Conservation (phyloP, 2,329 filamentous ascomycete species). For the Diaporthe ilicicola region DNA sequence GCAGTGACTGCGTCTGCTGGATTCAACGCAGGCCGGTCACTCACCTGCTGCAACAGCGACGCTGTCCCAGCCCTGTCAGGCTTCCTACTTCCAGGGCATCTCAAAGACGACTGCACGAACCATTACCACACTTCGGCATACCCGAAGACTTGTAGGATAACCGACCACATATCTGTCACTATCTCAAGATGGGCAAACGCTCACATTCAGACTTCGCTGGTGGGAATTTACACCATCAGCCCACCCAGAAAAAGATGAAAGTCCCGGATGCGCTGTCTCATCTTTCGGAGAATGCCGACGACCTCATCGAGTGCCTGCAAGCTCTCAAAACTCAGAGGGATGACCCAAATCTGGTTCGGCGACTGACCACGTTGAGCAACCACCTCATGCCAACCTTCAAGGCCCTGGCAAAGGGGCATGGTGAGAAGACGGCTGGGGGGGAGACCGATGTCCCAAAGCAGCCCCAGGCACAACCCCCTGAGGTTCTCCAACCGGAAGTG, state of each 20-base stretch:
- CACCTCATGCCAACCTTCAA: conserved; percentile 30
- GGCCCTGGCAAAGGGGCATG: conserved; percentile 15
- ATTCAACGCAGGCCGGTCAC: not conserved
- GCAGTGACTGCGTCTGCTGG: not conserved
- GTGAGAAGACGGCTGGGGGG: not conserved
- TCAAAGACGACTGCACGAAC: not conserved
- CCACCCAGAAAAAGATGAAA: conserved; percentile 36
- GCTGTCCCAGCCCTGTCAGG: not conserved
- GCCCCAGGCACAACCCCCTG: conserved; percentile 29
- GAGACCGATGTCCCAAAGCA: not conserved
- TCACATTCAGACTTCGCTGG: conserved; percentile 35
- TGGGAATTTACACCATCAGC: conserved; percentile 1
- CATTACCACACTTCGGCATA: not conserved
- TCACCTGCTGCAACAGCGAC: not conserved
- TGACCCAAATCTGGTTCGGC: conserved; percentile 36
- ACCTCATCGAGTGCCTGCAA: conserved; percentile 49
- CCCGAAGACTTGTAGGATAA: not conserved
- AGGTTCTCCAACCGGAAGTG: conserved; percentile 26
- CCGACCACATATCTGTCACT: conserved; percentile 14
- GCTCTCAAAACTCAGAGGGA: conserved; percentile 37
- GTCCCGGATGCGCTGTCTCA: conserved; percentile 39
- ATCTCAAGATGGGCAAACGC: conserved; percentile 49
- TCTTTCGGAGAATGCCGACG: conserved; percentile 47
- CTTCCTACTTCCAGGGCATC: not conserved
- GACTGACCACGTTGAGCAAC: conserved; percentile 34